Evolutionary conservation across 1,284 basidiomycete species (phyloP).

Genomic region (Porodaedalea pini): DNA sequence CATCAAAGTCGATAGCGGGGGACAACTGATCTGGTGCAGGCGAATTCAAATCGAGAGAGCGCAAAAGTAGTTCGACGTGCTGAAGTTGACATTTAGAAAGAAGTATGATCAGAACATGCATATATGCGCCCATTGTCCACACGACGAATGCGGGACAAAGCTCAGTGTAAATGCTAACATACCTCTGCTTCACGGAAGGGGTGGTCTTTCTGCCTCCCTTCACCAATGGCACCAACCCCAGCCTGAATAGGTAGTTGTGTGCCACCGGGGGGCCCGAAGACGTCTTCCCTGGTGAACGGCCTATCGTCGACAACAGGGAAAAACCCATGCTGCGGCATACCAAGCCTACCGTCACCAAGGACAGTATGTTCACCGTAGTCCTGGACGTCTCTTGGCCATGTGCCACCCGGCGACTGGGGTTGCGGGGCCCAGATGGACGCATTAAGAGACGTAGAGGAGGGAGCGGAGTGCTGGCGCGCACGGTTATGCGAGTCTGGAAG

Average conservation of each 20-base stretch:
- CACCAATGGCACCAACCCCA: conserved; percentile 69
- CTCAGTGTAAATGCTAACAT: conserved; percentile 27
- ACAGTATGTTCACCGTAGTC: conserved; percentile 40
- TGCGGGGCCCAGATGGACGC: conserved; percentile 76
- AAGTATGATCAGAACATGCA: conserved; percentile 24
- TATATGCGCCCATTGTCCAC: conserved; percentile 26
- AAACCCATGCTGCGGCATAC: conserved; percentile 27
- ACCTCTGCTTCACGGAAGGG: conserved; percentile 55
- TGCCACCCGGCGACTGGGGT: conserved; percentile 58
- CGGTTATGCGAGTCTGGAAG: conserved; percentile 17
- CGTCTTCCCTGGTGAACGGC: conserved; percentile 48
- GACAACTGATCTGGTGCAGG: conserved; percentile 53
- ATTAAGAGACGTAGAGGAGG: conserved; percentile 16
- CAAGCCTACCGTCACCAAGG: conserved; percentile 40
- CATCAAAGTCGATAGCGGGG: conserved; percentile 36
- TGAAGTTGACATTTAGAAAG: conserved; percentile 31
- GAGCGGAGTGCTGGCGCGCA: conserved; percentile 18
- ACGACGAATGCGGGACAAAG: not conserved
- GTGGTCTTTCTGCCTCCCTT: conserved; percentile 61
- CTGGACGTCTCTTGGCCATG: conserved; percentile 63
- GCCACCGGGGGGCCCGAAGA: conserved; percentile 52
- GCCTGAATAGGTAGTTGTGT: conserved; percentile 36
- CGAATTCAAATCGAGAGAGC: conserved; percentile 70
- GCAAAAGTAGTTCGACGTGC: conserved; percentile 74
- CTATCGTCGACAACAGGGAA: conserved; percentile 28